These are phyloP conservation scores for Metschnikowia noctiluminum DNA, from an alignment of 805 yeast genomes.

Conservation along the genomic window DNA sequence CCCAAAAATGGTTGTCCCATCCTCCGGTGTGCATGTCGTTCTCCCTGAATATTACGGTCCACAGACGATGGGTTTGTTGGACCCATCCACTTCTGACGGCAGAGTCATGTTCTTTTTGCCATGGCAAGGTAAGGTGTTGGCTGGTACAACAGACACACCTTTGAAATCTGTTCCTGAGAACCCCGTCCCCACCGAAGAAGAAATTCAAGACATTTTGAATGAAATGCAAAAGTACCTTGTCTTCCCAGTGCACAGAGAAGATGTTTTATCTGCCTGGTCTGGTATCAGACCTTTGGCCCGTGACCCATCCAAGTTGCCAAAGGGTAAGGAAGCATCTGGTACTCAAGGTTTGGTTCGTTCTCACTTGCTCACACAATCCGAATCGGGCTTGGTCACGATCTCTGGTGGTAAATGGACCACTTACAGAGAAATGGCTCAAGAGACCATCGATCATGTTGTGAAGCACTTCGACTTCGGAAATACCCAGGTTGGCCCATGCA, in stretches of 20 bases:
- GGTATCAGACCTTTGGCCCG: constrained; percentile 94
- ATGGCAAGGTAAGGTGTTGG: constrained; percentile 95
- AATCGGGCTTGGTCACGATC: constrained; percentile 77
- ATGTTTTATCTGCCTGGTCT: constrained; percentile 93
- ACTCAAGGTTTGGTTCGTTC: constrained; percentile 92
- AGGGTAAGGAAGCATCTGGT: constrained; percentile 42
- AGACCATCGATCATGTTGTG: constrained; percentile 75
- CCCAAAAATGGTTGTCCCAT: constrained; percentile 88
- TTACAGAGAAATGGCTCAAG: constrained; percentile 96
- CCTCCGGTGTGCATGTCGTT: constrained; percentile 90
- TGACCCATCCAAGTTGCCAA: constrained; percentile 60
- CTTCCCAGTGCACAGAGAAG: constrained; percentile 84
- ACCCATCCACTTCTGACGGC: constrained; percentile 91
- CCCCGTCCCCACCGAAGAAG: constrained; percentile 85
- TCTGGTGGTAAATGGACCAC: constrained; percentile 99
- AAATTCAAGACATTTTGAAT: constrained; percentile 78
- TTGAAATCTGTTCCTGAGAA: constrained; percentile 62
- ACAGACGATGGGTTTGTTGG: constrained; percentile 79
- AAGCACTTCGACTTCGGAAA: constrained; percentile 38
- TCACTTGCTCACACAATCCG: constrained; percentile 72
- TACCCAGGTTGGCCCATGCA: constrained; percentile 43
- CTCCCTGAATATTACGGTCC: constrained; percentile 93
- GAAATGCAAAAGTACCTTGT: constrained; percentile 88
- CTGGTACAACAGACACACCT: constrained; percentile 96
- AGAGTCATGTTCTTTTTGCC: constrained; percentile 96